Conservation (phyloP, 2,329 filamentous ascomycete species). For the Trichoderma atroviride region DNA sequence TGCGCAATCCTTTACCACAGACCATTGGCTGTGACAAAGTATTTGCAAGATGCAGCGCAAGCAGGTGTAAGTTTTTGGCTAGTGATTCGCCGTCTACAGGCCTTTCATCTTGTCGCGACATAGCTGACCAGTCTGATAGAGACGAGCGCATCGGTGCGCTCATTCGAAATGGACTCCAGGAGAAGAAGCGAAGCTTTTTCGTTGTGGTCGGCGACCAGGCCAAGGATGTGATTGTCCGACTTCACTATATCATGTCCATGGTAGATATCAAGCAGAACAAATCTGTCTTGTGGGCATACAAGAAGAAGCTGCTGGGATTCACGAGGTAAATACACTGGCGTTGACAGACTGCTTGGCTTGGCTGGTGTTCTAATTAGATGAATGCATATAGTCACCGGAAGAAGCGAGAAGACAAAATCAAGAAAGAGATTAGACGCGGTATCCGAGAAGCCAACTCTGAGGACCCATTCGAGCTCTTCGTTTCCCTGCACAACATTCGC, state of each 20-base stretch:
- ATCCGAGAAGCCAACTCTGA: slow-evolving; percentile 89
- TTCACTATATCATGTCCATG: slow-evolving; percentile 88
- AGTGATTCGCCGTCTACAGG: neutral
- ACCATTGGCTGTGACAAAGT: slow-evolving; percentile 35
- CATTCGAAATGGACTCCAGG: slow-evolving; percentile 86
- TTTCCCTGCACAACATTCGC: slow-evolving; percentile 93
- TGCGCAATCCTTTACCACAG: slow-evolving; percentile 37
- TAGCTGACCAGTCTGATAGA: slow-evolving; percentile 46
- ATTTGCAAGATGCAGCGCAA: slow-evolving; percentile 60
- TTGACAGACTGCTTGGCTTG: neutral
- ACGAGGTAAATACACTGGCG: slow-evolving; percentile 58
- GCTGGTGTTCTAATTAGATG: neutral
- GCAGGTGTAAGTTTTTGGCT: slow-evolving; percentile 48
- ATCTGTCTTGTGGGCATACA: slow-evolving; percentile 97
- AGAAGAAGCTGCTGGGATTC: slow-evolving; percentile 94
- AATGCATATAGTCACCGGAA: slow-evolving; percentile 68
- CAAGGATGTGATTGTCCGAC: slow-evolving; percentile 95
- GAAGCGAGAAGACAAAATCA: slow-evolving; percentile 98
- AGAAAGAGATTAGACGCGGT: slow-evolving; percentile 95
- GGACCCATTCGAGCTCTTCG: slow-evolving; percentile 96
- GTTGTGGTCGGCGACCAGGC: slow-evolving; percentile 88
- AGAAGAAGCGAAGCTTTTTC: slow-evolving; percentile 98
- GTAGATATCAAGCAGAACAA: slow-evolving; percentile 89
- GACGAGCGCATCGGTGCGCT: slow-evolving; percentile 89
- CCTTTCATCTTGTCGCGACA: neutral